Conservation (phyloP, 2,329 filamentous ascomycete species). For the Scopulariopsis brevicaulis region DNA sequence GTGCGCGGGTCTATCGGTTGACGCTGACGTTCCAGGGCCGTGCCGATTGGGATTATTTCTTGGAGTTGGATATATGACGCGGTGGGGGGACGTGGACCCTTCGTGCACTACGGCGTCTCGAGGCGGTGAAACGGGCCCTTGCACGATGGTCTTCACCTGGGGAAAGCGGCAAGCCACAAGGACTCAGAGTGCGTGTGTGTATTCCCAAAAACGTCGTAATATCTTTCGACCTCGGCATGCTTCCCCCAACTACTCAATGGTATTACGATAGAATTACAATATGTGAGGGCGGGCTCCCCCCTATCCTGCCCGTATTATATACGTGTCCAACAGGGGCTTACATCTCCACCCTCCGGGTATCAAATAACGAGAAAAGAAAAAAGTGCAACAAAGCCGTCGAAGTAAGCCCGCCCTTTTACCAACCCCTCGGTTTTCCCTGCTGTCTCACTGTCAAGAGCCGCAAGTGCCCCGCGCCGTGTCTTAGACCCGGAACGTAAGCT, state of each 20-base stretch:
- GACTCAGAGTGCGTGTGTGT: no score
- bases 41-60: background rate
- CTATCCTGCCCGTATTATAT: background rate
- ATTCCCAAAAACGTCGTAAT: background rate
- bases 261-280: conserved; percentile 8
- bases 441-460: background rate
- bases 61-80: background rate
- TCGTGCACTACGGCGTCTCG: background rate
- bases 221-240: background rate
- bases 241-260: background rate
- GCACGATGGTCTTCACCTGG: background rate
- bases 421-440: background rate
- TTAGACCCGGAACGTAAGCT: background rate
- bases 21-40: background rate
- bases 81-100: no score
- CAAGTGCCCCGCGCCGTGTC: background rate
- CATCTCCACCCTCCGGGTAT: background rate
- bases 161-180: background rate
- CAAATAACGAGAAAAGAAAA: no score
- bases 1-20: no score
- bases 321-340: conserved; percentile 1
- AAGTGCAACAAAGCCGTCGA: no score
- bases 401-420: no score
- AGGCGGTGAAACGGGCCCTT: background rate
- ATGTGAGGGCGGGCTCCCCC: background rate